These are phyloP conservation scores for Termitomyces titanicus DNA, from an alignment of 768 basidiomycete genomes.

Conservation along the genomic window DNA sequence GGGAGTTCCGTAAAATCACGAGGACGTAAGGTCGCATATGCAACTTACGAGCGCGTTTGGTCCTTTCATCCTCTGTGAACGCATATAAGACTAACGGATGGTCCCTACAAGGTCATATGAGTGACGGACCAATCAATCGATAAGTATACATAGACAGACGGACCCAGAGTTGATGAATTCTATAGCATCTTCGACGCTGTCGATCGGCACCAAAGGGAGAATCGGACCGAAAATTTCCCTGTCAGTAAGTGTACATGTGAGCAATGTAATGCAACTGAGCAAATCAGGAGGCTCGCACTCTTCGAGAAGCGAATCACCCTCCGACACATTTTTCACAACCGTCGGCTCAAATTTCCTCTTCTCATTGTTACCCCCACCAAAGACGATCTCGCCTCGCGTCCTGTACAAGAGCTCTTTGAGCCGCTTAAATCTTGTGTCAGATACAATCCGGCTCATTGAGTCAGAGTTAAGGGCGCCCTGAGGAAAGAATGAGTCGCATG, in stretches of 20 bases:
- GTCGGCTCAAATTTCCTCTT: slow-evolving; percentile 55
- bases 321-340: slow-evolving; percentile 50
- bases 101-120: slow-evolving; percentile 43
- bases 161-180: slow-evolving; percentile 52
- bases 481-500: slow-evolving; percentile 49
- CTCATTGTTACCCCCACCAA: slow-evolving; percentile 45
- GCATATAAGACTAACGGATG: slow-evolving; percentile 62
- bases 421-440: slow-evolving; percentile 49
- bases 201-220: slow-evolving; percentile 58
- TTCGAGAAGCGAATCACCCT: slow-evolving; percentile 56
- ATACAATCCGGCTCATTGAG: slow-evolving; percentile 50
- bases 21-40: neutral
- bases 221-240: slow-evolving; percentile 78
- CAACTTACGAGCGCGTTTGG: slow-evolving; percentile 35
- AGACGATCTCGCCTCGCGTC: slow-evolving; percentile 54
- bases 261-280: neutral
- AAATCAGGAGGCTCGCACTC: slow-evolving; percentile 36
- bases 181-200: slow-evolving; percentile 51
- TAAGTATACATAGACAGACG: slow-evolving; percentile 7
- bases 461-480: slow-evolving; percentile 42
- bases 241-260: neutral
- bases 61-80: slow-evolving; percentile 48
- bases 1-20: neutral
- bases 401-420: slow-evolving; percentile 45
- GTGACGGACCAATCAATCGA: neutral